These are phyloP conservation scores for Yamadazyma sp. DNA, from an alignment of 1,139 yeast species.

Conservation along the genomic window DNA sequence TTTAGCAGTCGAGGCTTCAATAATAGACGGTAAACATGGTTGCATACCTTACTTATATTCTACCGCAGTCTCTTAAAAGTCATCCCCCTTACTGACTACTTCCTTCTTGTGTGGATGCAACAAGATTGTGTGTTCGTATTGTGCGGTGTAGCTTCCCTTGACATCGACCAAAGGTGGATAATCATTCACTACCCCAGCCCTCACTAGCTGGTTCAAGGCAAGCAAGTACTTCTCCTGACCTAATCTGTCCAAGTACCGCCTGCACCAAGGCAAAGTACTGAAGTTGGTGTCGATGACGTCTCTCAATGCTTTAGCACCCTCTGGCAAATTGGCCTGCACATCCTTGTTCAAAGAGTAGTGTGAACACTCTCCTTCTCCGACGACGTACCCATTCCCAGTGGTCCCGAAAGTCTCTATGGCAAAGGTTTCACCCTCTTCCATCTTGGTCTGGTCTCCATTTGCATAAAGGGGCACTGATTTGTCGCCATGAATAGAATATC, in stretches of 20 bases:
- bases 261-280: conserved; percentile 95
- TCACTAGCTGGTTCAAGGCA: conserved; percentile 85
- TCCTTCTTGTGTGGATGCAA: conserved; percentile 92
- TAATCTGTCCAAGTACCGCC: conserved; percentile 86
- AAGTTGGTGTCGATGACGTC: conserved; percentile 73
- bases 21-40: neutral
- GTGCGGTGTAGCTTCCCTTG: conserved; percentile 91
- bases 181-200: conserved; percentile 83
- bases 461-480: conserved; percentile 95
- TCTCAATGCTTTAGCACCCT: conserved; percentile 67
- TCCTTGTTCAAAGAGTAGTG: conserved; percentile 76
- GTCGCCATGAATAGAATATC: conserved; percentile 86
- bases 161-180: conserved; percentile 95
- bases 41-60: neutral
- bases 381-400: conserved; percentile 91
- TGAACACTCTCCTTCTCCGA: conserved; percentile 87
- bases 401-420: conserved; percentile 98
- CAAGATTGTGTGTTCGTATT: conserved; percentile 89
- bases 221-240: conserved; percentile 91
- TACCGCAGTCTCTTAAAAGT: conserved; percentile 47
- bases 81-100: conserved; percentile 93
- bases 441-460: conserved; percentile 89
- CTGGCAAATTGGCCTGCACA: conserved; percentile 48
- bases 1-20: neutral
- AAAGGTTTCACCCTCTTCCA: conserved; percentile 98